A percentile compares a stretch with the other conserved stretches of the same genome.
Conservation (phyloP, 371 early-diverging fungal genomes). For the Rhizopus microsporus region DNA sequence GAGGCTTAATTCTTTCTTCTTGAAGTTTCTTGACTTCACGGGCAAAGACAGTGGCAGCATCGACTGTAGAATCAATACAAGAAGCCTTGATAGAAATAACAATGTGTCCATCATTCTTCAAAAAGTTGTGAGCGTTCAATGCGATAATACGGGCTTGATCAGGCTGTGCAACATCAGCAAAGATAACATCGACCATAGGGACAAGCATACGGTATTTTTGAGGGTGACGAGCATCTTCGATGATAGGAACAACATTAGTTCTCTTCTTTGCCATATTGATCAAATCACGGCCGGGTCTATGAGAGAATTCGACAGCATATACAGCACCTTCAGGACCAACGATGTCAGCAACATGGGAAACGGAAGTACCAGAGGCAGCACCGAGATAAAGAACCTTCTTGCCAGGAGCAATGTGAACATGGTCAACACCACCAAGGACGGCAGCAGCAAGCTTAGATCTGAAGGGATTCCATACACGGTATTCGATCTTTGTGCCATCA, state of each 20-base stretch:
- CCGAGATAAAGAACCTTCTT: conserved; percentile 99
- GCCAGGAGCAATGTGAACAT: conserved; percentile 97
- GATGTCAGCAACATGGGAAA: conserved; percentile 99
- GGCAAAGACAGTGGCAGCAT: conserved; percentile 97
- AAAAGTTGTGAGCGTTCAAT: conserved; percentile 98
- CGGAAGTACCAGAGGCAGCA: conserved; percentile 98
- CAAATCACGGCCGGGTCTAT: conserved; percentile 99
- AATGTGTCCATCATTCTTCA: conserved; percentile 98
- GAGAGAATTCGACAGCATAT: conserved; percentile 99
- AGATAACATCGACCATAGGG: conserved; percentile 99
- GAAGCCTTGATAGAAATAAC: conserved; percentile 99
- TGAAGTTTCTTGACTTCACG: conserved; percentile 99
- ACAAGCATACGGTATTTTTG: conserved; percentile 99
- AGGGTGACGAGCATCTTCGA: conserved; percentile 99
- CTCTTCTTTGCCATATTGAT: conserved; percentile 99
- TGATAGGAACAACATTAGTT: conserved; percentile 99
- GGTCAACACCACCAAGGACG: conserved; percentile 98
- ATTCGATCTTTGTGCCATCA: conserved; percentile 98
- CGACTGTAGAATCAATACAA: conserved; percentile 99
- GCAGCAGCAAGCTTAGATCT: conserved; percentile 99
- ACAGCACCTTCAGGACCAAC: conserved; percentile 98
- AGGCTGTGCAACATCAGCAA: conserved; percentile 99
- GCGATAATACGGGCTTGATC: conserved; percentile 99
- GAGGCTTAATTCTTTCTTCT: conserved; percentile 98
- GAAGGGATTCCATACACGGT: conserved; percentile 99